Evolutionary conservation across 2,329 filamentous ascomycete species (phyloP).

Genomic region (Epichloe aotearoae): DNA sequence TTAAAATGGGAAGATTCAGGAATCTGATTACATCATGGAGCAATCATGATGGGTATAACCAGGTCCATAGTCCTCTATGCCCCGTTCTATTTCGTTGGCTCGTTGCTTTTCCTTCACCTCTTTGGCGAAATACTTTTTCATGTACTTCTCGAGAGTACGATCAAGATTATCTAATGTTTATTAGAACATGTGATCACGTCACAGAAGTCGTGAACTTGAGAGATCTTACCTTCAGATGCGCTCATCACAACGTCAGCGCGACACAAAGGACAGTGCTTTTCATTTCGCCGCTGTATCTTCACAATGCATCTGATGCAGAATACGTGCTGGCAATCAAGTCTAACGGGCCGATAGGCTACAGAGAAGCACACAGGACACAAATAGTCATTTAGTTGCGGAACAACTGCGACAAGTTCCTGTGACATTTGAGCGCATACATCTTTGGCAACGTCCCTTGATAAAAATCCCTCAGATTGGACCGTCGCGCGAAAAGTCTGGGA

Average conservation of each 20-base stretch:
- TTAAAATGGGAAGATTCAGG: not conserved
- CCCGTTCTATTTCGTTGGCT: constrained; percentile 64
- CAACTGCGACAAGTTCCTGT: constrained; percentile 54
- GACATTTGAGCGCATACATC: constrained; percentile 65
- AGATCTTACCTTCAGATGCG: constrained; percentile 47
- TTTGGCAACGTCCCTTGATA: constrained; percentile 57
- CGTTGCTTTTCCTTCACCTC: constrained; percentile 54
- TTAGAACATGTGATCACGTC: not conserved
- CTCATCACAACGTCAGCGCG: constrained; percentile 56
- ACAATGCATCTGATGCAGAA: constrained; percentile 79
- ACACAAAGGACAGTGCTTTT: constrained; percentile 63
- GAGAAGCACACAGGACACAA: constrained; percentile 68
- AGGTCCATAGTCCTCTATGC: constrained; percentile 58
- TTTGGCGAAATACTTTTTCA: constrained; percentile 63
- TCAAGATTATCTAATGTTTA: constrained; percentile 51
- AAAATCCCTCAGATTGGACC: constrained; percentile 45
- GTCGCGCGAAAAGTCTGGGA: constrained; percentile 47
- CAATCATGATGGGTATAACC: constrained; percentile 48
- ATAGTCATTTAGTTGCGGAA: constrained; percentile 78
- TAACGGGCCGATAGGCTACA: constrained; percentile 72
- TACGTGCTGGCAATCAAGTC: constrained; percentile 59
- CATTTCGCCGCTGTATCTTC: constrained; percentile 58
- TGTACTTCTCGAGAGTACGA: constrained; percentile 49
- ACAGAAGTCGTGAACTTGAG: not conserved
- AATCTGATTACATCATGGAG: constrained; percentile 38